Conservation (phyloP, 2,329 filamentous ascomycete genomes). For the Aspergillus pseudoterreus region DNA sequence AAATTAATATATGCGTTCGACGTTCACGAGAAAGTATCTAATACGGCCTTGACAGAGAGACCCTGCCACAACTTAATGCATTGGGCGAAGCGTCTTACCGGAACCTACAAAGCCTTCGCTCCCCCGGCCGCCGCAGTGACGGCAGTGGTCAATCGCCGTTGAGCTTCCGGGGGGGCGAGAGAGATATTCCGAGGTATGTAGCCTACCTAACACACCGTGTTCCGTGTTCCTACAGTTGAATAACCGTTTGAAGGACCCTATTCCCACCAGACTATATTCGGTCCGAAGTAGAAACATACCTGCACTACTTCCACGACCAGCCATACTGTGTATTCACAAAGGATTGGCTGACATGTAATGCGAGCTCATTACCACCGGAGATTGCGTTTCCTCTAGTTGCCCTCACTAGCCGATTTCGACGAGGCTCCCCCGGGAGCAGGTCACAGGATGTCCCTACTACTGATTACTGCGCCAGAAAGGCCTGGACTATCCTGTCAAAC, state of each 20-base stretch:
- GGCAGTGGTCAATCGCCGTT: background rate
- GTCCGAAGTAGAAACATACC: slow-evolving; percentile 18
- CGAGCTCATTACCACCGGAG: slow-evolving; percentile 13
- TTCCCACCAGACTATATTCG: slow-evolving; percentile 10
- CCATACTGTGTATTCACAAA: slow-evolving; percentile 22
- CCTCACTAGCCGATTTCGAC: slow-evolving; percentile 18
- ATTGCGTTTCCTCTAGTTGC: slow-evolving; percentile 20
- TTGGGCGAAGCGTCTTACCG: background rate
- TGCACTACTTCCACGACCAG: slow-evolving; percentile 23
- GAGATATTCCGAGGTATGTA: background rate
- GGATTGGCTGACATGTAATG: slow-evolving; percentile 14
- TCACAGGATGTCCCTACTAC: background rate
- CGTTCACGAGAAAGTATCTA: background rate
- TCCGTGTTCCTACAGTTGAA: background rate
- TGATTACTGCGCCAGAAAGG: slow-evolving; percentile 12
- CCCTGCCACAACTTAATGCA: slow-evolving; percentile 5
- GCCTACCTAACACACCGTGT: background rate
- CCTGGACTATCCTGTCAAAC: slow-evolving; percentile 19
- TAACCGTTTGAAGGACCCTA: background rate
- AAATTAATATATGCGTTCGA: background rate
- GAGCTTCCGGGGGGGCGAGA: background rate
- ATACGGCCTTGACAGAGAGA: slow-evolving; percentile 6
- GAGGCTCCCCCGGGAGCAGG: slow-evolving; percentile 2
- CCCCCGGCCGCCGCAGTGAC: background rate
- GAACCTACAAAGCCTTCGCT: background rate